Percentiles rank a stretch among this genome's conserved stretches.
Evolutionary conservation across 2,329 filamentous ascomycete genomes (phyloP).

Genomic region (Phoma sp.): DNA sequence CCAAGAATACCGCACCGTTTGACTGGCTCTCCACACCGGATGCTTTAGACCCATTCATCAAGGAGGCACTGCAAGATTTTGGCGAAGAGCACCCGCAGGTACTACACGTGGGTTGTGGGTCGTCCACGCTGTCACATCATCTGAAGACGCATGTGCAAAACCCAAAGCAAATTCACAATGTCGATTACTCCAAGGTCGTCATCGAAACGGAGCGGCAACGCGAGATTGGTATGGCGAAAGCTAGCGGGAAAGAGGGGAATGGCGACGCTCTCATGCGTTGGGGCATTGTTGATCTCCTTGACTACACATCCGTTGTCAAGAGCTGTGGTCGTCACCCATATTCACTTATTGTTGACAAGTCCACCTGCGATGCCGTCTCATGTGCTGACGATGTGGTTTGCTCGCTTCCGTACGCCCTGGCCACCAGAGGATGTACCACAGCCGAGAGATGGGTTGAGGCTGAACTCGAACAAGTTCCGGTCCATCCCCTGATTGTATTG

Average conservation of each 20-base stretch:
- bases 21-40: slow-evolving; percentile 48
- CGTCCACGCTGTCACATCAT: slow-evolving; percentile 46
- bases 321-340: slow-evolving; percentile 33
- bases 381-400: slow-evolving; percentile 44
- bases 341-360: slow-evolving; percentile 48
- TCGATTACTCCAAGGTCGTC: slow-evolving; percentile 48
- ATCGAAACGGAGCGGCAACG: slow-evolving; percentile 39
- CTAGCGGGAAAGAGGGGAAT: neutral
- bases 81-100: slow-evolving; percentile 30
- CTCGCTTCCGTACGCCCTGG: slow-evolving; percentile 39
- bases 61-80: slow-evolving; percentile 25
- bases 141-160: slow-evolving; percentile 40
- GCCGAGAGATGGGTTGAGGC: slow-evolving; percentile 1
- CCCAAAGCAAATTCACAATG: slow-evolving; percentile 45
- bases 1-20: slow-evolving; percentile 41
- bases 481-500: slow-evolving; percentile 49
- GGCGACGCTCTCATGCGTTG: slow-evolving; percentile 37
- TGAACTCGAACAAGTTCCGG: slow-evolving; percentile 15
- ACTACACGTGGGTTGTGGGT: slow-evolving; percentile 50
- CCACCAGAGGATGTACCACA: slow-evolving; percentile 9
- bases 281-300: slow-evolving; percentile 45
- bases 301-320: slow-evolving; percentile 37
- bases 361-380: slow-evolving; percentile 47
- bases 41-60: slow-evolving; percentile 38
- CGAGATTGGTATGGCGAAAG: slow-evolving; percentile 35